Percentiles rank a stretch among this genome's conserved stretches.
Evolutionary conservation across 805 yeast genomes (phyloP).

Genomic region (Grigorovia yakushimaensis): DNA sequence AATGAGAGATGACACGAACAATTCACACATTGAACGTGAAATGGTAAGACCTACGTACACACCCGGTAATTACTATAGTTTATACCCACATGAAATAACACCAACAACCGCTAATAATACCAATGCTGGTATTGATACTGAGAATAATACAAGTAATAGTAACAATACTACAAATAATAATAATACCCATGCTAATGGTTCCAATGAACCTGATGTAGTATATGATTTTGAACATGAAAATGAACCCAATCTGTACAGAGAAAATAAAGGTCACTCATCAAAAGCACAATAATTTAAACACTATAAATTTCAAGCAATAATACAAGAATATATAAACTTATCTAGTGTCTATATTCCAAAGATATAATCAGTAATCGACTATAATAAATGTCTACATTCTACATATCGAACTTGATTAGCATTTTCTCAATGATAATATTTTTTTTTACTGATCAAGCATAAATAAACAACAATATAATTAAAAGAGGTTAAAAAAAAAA

Average conservation of each 20-base stretch:
- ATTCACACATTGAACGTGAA: slow-evolving; percentile 12
- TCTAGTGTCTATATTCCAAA: background rate
- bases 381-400: background rate
- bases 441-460: no score
- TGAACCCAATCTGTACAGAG: background rate
- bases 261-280: background rate
- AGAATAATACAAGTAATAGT: background rate
- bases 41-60: slow-evolving; percentile 11
- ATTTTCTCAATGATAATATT: no score
- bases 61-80: slow-evolving; percentile 2
- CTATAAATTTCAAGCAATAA: no score
- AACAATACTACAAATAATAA: background rate
- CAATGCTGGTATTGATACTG: background rate
- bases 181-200: background rate
- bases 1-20: slow-evolving; percentile 6
- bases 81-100: background rate
- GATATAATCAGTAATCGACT: background rate
- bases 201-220: background rate
- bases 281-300: background rate
- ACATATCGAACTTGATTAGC: no score
- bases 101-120: background rate
- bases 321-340: no score
- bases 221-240: background rate
- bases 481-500: background rate
- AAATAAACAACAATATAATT: no score